Evolutionary conservation across 495 filamentous ascomycete genomes (phyloP).

Genomic region (Annulohypoxylon bovei): DNA sequence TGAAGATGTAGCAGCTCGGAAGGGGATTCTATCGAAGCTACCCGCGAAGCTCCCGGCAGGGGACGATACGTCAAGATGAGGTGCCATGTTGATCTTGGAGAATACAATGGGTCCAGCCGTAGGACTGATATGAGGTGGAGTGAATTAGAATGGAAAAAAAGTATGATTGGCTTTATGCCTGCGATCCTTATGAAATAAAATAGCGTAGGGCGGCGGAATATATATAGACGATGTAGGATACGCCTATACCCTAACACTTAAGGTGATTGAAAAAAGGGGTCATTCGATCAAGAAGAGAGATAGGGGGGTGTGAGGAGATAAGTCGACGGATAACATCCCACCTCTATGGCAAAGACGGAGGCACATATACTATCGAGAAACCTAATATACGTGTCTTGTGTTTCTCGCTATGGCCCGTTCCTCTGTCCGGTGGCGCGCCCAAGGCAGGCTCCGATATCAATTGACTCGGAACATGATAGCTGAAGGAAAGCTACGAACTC

Average conservation of each 20-base stretch:
- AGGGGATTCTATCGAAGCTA: conserved; percentile 57
- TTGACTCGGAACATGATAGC: conserved; percentile 30
- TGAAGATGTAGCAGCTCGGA: conserved; percentile 49
- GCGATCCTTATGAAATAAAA: neutral
- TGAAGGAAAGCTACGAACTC: conserved; percentile 17
- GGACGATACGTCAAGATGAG: conserved; percentile 62
- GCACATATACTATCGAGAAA: conserved; percentile 19
- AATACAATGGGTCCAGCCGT: neutral
- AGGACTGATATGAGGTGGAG: neutral
- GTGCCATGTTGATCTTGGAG: conserved; percentile 51
- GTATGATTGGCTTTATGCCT: neutral
- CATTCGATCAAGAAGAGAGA: conserved; percentile 12
- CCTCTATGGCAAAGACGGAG: conserved; percentile 10
- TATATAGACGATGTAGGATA: conserved; percentile 21
- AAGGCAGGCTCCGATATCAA: conserved; percentile 9
- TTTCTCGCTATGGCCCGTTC: conserved; percentile 15
- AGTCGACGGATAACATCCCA: conserved; percentile 17
- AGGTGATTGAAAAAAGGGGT: neutral
- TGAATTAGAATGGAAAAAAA: neutral
- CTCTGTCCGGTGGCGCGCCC: conserved; percentile 13
- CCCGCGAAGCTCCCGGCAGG: conserved; percentile 57
- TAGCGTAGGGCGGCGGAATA: neutral
- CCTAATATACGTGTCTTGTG: conserved; percentile 3
- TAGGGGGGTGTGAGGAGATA: conserved; percentile 1
- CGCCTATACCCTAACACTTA: conserved; percentile 2